A percentile compares a stretch with the other conserved stretches of the same genome.
phyloP scores from a whole-genome alignment of 1,284 basidiomycete genomes.

The Rhodotorula glutinis region DNA sequence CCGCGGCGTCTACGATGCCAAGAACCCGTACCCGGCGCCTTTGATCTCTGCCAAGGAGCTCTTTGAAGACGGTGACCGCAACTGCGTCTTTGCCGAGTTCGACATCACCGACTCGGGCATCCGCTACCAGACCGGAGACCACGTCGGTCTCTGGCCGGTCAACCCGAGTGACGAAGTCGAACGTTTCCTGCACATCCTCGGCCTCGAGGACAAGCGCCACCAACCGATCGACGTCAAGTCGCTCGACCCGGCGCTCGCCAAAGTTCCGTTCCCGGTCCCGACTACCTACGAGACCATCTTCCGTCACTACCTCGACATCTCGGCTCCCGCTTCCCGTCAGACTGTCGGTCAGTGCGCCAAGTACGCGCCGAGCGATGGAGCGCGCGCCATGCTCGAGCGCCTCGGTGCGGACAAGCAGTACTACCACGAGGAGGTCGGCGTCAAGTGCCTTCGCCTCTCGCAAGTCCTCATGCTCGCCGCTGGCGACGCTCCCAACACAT shows the following conservation, averaged over 20 bases:
- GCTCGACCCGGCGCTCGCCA: conserved; percentile 93
- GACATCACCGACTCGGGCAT: conserved; percentile 92
- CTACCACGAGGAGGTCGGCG: conserved; percentile 70
- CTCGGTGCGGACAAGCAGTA: conserved; percentile 83
- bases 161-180: conserved; percentile 91
- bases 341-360: conserved; percentile 81
- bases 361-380: conserved; percentile 78
- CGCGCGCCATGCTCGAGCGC: conserved; percentile 68
- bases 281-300: conserved; percentile 93
- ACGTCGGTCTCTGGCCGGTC: conserved; percentile 94
- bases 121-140: conserved; percentile 98
- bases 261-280: conserved; percentile 96
- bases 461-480: conserved; percentile 86
- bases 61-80: conserved; percentile 74
- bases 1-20: conserved; percentile 90
- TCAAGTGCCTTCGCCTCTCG: conserved; percentile 81
- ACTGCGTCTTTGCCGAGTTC: conserved; percentile 94
- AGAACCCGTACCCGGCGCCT: conserved; percentile 92
- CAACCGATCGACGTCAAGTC: conserved; percentile 87
- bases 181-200: conserved; percentile 79
- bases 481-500: conserved; percentile 60
- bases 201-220: conserved; percentile 65
- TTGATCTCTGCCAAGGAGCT: conserved; percentile 76
- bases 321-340: conserved; percentile 87
- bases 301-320: conserved; percentile 95